Conservation (phyloP, 2,329 filamentous ascomycete genomes). For the Sclerotinia glacialis region DNA sequence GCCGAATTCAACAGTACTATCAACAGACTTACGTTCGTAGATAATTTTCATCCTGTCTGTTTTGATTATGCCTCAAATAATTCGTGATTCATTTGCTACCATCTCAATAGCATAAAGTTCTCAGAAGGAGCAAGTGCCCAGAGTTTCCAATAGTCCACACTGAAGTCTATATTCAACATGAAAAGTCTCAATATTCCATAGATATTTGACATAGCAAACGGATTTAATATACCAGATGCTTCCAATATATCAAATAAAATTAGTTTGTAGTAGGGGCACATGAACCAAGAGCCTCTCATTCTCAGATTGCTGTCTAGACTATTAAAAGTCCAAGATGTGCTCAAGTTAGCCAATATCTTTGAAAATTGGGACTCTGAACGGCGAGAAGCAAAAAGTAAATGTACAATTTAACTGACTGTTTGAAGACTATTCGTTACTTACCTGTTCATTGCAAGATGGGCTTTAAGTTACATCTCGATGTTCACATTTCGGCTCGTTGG, state of each 20-base stretch:
- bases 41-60: neutral
- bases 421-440: slow-evolving; percentile 64
- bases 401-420: neutral
- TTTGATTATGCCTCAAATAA: neutral
- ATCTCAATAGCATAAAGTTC: neutral
- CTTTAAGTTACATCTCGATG: slow-evolving; percentile 60
- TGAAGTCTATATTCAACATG: neutral
- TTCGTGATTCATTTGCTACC: neutral
- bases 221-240: neutral
- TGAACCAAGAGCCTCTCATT: neutral
- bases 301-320: neutral
- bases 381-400: neutral
- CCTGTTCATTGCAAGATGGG: slow-evolving; percentile 65
- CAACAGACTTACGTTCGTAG: slow-evolving; percentile 47
- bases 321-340: neutral
- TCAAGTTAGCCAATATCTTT: neutral
- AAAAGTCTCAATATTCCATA: neutral
- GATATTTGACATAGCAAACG: too few relatives aligned
- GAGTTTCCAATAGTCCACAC: neutral
- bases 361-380: neutral
- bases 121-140: neutral
- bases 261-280: neutral
- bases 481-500: slow-evolving; percentile 61
- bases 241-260: neutral
- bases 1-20: slow-evolving; percentile 44